Base-by-base conservation (phyloP, 2,329 filamentous ascomycete species). In the Talaromyces pinophilus region DNA sequence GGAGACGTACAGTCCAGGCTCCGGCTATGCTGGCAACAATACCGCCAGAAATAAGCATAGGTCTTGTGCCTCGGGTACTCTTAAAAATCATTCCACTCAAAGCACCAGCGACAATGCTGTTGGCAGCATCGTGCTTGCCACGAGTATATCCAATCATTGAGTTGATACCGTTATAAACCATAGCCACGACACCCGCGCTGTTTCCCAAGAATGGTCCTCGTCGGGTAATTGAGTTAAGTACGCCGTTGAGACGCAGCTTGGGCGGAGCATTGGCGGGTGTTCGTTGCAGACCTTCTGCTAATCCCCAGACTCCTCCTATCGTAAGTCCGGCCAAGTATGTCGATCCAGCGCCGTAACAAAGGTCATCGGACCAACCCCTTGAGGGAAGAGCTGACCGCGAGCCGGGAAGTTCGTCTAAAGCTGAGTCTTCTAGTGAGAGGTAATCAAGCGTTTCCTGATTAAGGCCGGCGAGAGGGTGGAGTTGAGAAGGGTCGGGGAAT, bases 61-160 rank as follows among this genome's bases (percentile, higher is more conserved):
- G 93, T 79, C 91, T 87, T 68, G 95, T 70, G 5, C 95, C 95
- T 74, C 92, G 87, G 59, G 96, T 98, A 79, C 93, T 96, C 86
- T 97, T 98, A 83, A 99, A 99, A 15, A 99, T 78, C 86, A 94
- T 93, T 67, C 95, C 95, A 75, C 93, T 96, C 72, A 99, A 78
- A 1, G 85, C 90, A 70, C 96, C 95, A 5, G 95, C 94, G 22
- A 87, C 80, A 63, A 99, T 87, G 69, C 92, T 95, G 83, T 99
- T 99, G 67, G 90, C 87, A 2, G 92, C 87, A 78, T 99, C 96
- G 73, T 97, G 93, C 82, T 92, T 92, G 69, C 92, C 92, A 68
- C 93, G 85, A 70, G 89, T 78, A 73, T 91, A 88, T 46, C 92
- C 93, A 68, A 96, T 88, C 65, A 87, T 87, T 38, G 92, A 95